A percentile compares a stretch with the other conserved stretches of the same genome.
phyloP scores from a whole-genome alignment of 2,329 filamentous ascomycete genomes.

The Mycocentrospora acerina region DNA sequence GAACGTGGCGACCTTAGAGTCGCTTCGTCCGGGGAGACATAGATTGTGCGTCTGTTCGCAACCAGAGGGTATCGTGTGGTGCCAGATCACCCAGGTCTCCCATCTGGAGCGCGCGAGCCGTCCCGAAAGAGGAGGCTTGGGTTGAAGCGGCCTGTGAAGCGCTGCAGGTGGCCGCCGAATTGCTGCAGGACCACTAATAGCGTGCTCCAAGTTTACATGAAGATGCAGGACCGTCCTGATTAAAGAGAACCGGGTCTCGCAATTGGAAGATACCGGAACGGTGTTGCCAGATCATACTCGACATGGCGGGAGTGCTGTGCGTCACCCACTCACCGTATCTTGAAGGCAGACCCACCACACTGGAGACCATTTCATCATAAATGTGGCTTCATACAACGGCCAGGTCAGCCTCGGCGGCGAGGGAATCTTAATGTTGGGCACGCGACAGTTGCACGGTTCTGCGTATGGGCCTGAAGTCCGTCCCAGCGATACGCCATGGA shows the following conservation, averaged over 20 bases:
- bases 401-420: too few relatives aligned
- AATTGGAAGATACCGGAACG: too few relatives aligned
- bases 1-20: constrained; percentile 42
- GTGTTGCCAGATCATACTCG: too few relatives aligned
- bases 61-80: constrained; percentile 32
- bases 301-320: too few relatives aligned
- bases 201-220: constrained; percentile 8
- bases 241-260: not conserved
- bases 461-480: constrained; percentile 1
- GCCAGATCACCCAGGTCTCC: constrained; percentile 40
- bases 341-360: constrained; percentile 2
- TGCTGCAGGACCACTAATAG: constrained; percentile 24
- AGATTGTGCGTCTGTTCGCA: constrained; percentile 38
- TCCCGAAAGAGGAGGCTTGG: constrained; percentile 21
- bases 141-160: constrained; percentile 5
- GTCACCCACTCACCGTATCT: constrained; percentile 14
- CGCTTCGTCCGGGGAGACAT: constrained; percentile 32
- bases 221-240: constrained; percentile 11
- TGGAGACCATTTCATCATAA: too few relatives aligned
- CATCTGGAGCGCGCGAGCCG: constrained; percentile 35
- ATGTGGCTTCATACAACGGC: too few relatives aligned
- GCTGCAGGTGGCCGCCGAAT: constrained; percentile 10
- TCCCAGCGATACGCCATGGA: constrained; percentile 7
- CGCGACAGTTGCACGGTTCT: constrained; percentile 6
- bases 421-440: constrained; percentile 1